Percentiles rank a stretch among this genome's conserved stretches.
phyloP scores from a whole-genome alignment of 2,329 filamentous ascomycete species.

The Trichoderma simmonsii region DNA sequence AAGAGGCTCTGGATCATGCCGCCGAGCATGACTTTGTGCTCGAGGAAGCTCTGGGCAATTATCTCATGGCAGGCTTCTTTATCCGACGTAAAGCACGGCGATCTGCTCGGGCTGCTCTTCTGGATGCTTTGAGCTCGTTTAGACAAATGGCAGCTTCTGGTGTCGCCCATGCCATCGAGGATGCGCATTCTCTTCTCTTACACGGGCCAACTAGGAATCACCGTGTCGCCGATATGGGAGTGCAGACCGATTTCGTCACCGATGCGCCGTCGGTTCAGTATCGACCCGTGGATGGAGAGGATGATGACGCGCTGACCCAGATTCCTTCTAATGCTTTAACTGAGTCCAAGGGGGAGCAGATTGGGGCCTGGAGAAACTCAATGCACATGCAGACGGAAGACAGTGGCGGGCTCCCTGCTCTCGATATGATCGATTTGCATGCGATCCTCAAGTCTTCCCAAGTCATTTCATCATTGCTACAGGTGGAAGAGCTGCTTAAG shows the following conservation, averaged over 20 bases:
- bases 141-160: conserved; percentile 66
- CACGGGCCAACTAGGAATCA: conserved; percentile 58
- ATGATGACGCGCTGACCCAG: conserved; percentile 41
- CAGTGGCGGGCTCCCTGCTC: conserved; percentile 63
- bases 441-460: conserved; percentile 77
- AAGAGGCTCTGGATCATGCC: conserved; percentile 69
- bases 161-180: conserved; percentile 64
- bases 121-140: conserved; percentile 66
- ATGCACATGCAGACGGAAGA: conserved; percentile 54
- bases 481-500: conserved; percentile 70
- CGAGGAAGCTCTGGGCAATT: conserved; percentile 71
- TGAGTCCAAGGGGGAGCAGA: conserved; percentile 55
- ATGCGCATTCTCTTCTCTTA: conserved; percentile 65
- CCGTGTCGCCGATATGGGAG: conserved; percentile 58
- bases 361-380: conserved; percentile 61
- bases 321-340: conserved; percentile 34
- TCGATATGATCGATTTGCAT: conserved; percentile 80
- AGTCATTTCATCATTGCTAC: conserved; percentile 73
- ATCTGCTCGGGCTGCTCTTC: conserved; percentile 65
- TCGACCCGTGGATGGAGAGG: conserved; percentile 44
- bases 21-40: conserved; percentile 63
- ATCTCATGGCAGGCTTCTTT: conserved; percentile 70
- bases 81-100: conserved; percentile 62
- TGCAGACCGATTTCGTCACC: conserved; percentile 69
- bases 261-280: conserved; percentile 54